A percentile compares a stretch with the other conserved stretches of the same genome.
Evolutionary conservation across 208 protist genomes (phyloP).

Genomic region (Herpetomonas tarakana): DNA sequence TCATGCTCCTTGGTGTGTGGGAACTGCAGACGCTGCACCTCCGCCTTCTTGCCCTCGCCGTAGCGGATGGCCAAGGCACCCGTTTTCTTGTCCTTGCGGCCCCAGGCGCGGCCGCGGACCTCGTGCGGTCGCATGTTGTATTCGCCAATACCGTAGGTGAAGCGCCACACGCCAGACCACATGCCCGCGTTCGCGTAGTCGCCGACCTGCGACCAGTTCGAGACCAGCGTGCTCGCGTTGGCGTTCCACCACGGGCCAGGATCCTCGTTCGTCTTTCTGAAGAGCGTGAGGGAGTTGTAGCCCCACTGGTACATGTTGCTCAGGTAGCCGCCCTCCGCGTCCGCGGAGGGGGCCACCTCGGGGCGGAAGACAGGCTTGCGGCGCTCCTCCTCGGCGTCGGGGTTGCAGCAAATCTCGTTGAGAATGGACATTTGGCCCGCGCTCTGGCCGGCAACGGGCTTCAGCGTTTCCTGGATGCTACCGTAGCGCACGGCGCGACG

Average conservation of each 20-base stretch:
- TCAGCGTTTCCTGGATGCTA: conserved; percentile 80
- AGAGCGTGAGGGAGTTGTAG: conserved; percentile 85
- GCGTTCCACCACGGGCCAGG: conserved; percentile 88
- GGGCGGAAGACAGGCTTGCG: conserved; percentile 74
- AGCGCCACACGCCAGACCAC: conserved; percentile 89
- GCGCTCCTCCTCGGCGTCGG: conserved; percentile 81
- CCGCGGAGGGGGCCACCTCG: conserved; percentile 46
- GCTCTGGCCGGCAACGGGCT: conserved; percentile 63
- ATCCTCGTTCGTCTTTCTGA: conserved; percentile 86
- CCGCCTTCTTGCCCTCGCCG: conserved; percentile 22
- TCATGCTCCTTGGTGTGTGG: conserved; percentile 84
- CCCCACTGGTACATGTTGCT: conserved; percentile 84
- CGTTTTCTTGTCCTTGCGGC: conserved; percentile 44
- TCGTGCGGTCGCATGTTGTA: conserved; percentile 86
- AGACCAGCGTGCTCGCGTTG: conserved; percentile 79
- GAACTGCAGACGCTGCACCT: conserved; percentile 55
- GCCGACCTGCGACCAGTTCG: conserved; percentile 87
- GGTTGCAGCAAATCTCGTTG: conserved; percentile 86
- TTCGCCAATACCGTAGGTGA: conserved; percentile 85
- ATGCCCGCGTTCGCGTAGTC: conserved; percentile 87
- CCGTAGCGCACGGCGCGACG: conserved; percentile 66
- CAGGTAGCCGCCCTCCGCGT: conserved; percentile 32
- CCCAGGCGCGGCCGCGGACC: conserved; percentile 72
- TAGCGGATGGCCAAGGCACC: conserved; percentile 62
- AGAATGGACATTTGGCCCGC: conserved; percentile 84